These are phyloP conservation scores for Volutella citrinella DNA, from an alignment of 2,329 filamentous ascomycete species.

Conservation along the genomic window DNA sequence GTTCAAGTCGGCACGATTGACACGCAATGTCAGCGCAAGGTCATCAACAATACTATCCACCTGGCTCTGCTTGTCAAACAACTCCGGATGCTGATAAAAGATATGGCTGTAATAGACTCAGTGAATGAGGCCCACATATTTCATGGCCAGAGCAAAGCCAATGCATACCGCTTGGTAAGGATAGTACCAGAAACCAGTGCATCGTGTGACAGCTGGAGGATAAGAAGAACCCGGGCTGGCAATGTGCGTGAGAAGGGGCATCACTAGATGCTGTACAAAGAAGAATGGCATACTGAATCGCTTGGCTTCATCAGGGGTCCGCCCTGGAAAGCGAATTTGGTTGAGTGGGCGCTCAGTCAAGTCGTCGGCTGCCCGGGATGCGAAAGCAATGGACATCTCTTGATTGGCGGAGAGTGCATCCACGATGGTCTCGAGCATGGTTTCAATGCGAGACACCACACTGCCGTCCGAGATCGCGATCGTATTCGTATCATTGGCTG, in stretches of 20 bases:
- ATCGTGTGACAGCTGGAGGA: conserved; percentile 58
- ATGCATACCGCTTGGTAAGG: conserved; percentile 61
- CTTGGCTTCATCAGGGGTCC: conserved; percentile 42
- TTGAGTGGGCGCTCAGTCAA: conserved; percentile 9
- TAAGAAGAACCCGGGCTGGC: conserved; percentile 54
- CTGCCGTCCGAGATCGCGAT: conserved; percentile 16
- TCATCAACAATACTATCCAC: conserved; percentile 75
- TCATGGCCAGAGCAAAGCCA: too few relatives aligned
- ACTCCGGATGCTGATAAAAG: conserved; percentile 71
- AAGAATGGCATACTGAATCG: conserved; percentile 55
- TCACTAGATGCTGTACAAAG: too few relatives aligned
- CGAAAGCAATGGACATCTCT: conserved; percentile 26
- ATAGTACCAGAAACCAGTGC: conserved; percentile 52
- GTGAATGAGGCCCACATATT: too few relatives aligned
- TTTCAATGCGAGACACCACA: conserved; percentile 35
- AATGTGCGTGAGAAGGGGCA: too few relatives aligned
- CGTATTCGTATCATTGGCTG: conserved; percentile 23
- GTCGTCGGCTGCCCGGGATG: too few relatives aligned
- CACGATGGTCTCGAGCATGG: conserved; percentile 28
- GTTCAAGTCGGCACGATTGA: conserved; percentile 64
- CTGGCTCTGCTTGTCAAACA: conserved; percentile 66
- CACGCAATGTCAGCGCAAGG: conserved; percentile 65
- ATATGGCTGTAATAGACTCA: conserved; percentile 60
- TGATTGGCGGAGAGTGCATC: conserved; percentile 22
- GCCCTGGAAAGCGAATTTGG: conserved; percentile 43